Evolutionary conservation across 768 basidiomycete genomes (phyloP).

Genomic region (Dentipellis sp.): DNA sequence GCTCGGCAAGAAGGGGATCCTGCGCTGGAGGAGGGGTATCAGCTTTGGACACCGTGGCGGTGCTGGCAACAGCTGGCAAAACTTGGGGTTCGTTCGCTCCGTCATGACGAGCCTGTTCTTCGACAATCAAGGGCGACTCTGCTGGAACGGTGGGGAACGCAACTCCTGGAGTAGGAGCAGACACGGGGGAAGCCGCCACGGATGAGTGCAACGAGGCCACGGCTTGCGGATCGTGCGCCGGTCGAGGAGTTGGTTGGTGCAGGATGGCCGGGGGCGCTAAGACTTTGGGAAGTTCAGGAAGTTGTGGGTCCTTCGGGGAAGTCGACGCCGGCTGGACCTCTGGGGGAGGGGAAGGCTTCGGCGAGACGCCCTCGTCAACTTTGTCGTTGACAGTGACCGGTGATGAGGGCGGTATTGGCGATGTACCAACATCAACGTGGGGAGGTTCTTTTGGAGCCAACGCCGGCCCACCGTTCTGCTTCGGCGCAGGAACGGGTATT

Average conservation of each 20-base stretch:
- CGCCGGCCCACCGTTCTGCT: background rate
- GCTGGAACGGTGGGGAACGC: background rate
- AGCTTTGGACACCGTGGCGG: too few relatives aligned
- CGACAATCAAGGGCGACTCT: background rate
- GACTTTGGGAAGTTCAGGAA: background rate
- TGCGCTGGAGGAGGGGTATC: background rate
- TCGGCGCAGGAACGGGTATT: background rate
- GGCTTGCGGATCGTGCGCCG: background rate
- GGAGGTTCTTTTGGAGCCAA: background rate
- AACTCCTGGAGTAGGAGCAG: background rate
- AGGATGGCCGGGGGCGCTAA: background rate
- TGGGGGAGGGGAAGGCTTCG: background rate
- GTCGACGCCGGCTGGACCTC: background rate
- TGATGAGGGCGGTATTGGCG: slow-evolving; percentile 5
- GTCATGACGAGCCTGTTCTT: background rate
- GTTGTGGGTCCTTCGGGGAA: background rate
- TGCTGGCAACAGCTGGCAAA: background rate
- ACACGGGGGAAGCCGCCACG: background rate
- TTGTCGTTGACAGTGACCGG: background rate
- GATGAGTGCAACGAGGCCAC: background rate
- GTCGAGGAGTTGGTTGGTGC: background rate
- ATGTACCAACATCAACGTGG: slow-evolving; percentile 11
- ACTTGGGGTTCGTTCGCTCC: background rate
- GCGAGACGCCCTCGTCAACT: background rate
- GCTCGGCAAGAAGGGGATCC: slow-evolving; percentile 33